Base-by-base conservation (phyloP, 768 basidiomycete genomes). In the Termitomyces sp. region DNA sequence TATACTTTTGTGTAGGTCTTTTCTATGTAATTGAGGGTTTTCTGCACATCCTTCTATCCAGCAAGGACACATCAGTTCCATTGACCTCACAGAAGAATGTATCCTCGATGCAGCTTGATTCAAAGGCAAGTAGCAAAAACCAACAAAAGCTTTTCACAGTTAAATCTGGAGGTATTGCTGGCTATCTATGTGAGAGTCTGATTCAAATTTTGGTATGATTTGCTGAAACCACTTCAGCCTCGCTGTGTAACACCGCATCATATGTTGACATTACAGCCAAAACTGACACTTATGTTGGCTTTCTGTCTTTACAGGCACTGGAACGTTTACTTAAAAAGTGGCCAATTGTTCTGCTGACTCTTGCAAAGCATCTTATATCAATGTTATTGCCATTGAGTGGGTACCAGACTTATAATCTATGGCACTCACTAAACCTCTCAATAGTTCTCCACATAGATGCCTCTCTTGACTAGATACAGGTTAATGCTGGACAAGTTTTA, bases 261-360 rank as follows among this genome's bases (percentile, higher is more conserved):
- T 99, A 98, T 67, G 95, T 98, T 45, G 93, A 96, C 69, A 97
- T 99, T 69, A 88, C 81, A 62, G 94, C 97, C 5, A 98, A 98
- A 76, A 98, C 95, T 0, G 96, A 99, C 68, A 90, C 88, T n/a
- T 99, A 96, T 65, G 97, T 98, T 61, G 97, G 97, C 0, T 96
- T 96, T 71, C 72, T 99, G 30, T 92, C 97, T 1, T 85, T 90
- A 2, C 82, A 88, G 66, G 89, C 96, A 6, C 75, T 99, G 56
- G 94, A 98, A 67, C 79, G 90, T 24, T 79, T 99, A 55, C 80
- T 98, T 43, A 97, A 98, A 71, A 88, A 94, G 64, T 81, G 91
- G 48, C 97, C 97, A 2, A 98, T 99, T 54, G 97, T 99, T 2
- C 79, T 98, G 12, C 76, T 99, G 14, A 99, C 97, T 0, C 78